Base-by-base conservation (phyloP, 108 stramenopile species). In the Discostella pseudostelligera region DNA sequence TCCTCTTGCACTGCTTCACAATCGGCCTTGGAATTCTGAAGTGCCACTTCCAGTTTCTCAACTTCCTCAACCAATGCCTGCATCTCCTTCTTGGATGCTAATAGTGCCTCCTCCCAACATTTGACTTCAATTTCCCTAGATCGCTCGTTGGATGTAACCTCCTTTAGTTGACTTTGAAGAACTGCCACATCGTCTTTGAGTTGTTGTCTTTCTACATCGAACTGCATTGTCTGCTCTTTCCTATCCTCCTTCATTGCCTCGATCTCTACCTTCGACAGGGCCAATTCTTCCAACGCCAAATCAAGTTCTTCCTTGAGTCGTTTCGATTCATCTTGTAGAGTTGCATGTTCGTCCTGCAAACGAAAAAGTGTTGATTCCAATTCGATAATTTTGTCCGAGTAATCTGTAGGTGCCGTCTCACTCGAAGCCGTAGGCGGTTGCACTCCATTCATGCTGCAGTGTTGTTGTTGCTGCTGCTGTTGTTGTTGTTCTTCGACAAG, bases 21-120 rank as follows among this genome's bases (percentile, higher is more conserved):
- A 74, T 93, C 92, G 21, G 69, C 48, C 65, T 89, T 89, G 56
- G 85, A 84, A 53, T 90, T 93, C 35, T 78, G 37, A 21, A 93
- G 67, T 12, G 92, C 88, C 14, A 72, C 44, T 47, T 87, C 83
- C 56, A 93, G 66, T 36, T 69, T 59, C 8, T 59, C 75, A 47
- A 93, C 74, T 63, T 93, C 83, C 29, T 84, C 84, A 40, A 62
- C 59, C 40, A 78, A 28, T 11, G 37, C 17, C 62, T 78, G 51
- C 24, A 46, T 69, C 54, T 74, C 49, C 54, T 62, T 39, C 17
- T 78, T 72, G 14, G 77, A 68, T 25, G 48, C 16, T 19, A 70
- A 11, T 8, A 78, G 40, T 25, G 77, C 72, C 24, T 73, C 69
- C 56, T 84, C 74, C 58, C 88, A 75, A 14, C 82, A 72, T 57